phyloP scores from a whole-genome alignment of 2,329 filamentous ascomycete genomes.

The Arthroderma uncinatum region DNA sequence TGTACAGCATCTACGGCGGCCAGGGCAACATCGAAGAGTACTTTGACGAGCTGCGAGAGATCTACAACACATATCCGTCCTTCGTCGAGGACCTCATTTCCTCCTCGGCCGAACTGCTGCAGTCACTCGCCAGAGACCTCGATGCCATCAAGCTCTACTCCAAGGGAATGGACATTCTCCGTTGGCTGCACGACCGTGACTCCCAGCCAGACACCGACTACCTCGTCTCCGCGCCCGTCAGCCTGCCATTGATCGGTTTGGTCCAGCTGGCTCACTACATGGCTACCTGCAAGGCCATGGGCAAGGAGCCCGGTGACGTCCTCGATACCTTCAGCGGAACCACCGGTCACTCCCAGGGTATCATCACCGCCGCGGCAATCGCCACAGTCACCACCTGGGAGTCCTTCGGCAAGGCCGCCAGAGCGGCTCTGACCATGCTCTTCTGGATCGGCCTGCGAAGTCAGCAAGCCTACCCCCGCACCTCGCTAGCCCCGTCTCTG shows the following conservation, averaged over 20 bases:
- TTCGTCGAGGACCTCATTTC: slow-evolving; percentile 80
- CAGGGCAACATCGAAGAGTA: slow-evolving; percentile 99
- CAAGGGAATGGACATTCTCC: slow-evolving; percentile 90
- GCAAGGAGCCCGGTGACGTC: slow-evolving; percentile 78
- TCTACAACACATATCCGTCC: slow-evolving; percentile 81
- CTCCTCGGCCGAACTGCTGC: slow-evolving; percentile 74
- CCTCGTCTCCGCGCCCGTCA: slow-evolving; percentile 86
- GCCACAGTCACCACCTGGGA: slow-evolving; percentile 90
- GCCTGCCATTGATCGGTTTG: slow-evolving; percentile 87
- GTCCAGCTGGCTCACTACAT: slow-evolving; percentile 94
- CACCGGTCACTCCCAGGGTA: slow-evolving; percentile 92
- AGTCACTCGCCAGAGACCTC: slow-evolving; percentile 68
- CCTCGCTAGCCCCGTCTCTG: slow-evolving; percentile 80
- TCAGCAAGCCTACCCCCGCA: slow-evolving; percentile 93
- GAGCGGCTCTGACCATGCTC: slow-evolving; percentile 74
- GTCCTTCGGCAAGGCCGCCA: slow-evolving; percentile 69
- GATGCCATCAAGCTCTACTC: slow-evolving; percentile 90
- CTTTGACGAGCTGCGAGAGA: slow-evolving; percentile 89
- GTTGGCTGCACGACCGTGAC: slow-evolving; percentile 82
- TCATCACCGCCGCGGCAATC: slow-evolving; percentile 85
- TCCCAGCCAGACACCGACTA: slow-evolving; percentile 90
- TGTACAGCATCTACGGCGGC: slow-evolving; percentile 92
- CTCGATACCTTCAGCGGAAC: slow-evolving; percentile 74
- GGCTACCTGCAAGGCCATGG: slow-evolving; percentile 84
- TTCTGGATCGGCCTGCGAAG: slow-evolving; percentile 98